These are phyloP conservation scores for Aphanomyces astaci DNA, from an alignment of 352 stramenopile genomes.

Conservation along the genomic window DNA sequence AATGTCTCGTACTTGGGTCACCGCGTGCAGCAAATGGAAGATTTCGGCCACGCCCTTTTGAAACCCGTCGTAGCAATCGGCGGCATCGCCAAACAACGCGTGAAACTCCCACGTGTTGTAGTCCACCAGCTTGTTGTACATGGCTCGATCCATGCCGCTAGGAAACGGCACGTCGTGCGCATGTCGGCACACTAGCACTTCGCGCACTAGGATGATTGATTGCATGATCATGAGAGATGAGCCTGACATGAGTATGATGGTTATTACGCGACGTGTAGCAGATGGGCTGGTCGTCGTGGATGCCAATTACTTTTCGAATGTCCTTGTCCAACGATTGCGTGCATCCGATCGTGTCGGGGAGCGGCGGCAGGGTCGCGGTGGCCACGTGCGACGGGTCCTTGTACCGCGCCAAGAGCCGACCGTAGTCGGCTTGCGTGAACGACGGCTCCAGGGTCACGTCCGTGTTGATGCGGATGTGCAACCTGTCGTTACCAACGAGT, in stretches of 20 bases:
- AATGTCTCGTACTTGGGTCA: conserved; percentile 21
- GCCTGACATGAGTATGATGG: neutral
- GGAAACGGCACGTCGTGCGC: conserved; percentile 55
- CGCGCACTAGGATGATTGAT: conserved; percentile 57
- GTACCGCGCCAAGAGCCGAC: conserved; percentile 9
- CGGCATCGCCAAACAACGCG: conserved; percentile 55
- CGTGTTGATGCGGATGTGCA: conserved; percentile 11
- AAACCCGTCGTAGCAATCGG: conserved; percentile 63
- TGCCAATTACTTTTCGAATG: conserved; percentile 34
- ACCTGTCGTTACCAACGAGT: conserved; percentile 29
- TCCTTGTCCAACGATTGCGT: conserved; percentile 25
- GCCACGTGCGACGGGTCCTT: neutral
- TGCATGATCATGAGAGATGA: neutral
- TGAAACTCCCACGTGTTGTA: conserved; percentile 75
- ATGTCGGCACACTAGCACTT: conserved; percentile 61
- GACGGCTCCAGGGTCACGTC: conserved; percentile 18
- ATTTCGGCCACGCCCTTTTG: conserved; percentile 46
- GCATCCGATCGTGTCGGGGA: conserved; percentile 36
- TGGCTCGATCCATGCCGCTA: conserved; percentile 39
- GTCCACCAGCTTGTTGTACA: conserved; percentile 58
- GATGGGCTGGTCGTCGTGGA: conserved; percentile 34
- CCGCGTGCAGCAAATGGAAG: conserved; percentile 36
- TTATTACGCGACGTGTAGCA: conserved; percentile 62
- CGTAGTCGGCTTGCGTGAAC: conserved; percentile 21
- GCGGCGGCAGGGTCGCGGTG: neutral